These are phyloP conservation scores for Antrodiella citrinella DNA, from an alignment of 768 basidiomycete species.

Conservation along the genomic window DNA sequence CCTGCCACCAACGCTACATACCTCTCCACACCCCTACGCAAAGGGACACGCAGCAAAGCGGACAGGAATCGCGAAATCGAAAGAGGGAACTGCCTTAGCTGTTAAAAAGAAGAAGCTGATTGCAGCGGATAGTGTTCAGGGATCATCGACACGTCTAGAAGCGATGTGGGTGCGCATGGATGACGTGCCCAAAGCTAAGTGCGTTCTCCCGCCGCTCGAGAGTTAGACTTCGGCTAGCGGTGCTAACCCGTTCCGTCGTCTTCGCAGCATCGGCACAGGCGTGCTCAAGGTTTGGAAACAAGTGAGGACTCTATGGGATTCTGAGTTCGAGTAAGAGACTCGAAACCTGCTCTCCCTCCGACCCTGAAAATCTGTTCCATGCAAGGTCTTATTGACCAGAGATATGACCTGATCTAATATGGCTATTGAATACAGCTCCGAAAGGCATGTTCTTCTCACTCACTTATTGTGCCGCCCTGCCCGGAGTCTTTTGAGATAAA, in stretches of 20 bases:
- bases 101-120: conserved; percentile 2
- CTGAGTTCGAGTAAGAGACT: neutral
- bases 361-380: neutral
- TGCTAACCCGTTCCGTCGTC: neutral
- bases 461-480: neutral
- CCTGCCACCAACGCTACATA: neutral
- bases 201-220: conserved; percentile 22
- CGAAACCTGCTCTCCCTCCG: neutral
- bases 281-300: conserved; percentile 68
- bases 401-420: neutral
- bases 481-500: neutral
- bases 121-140: conserved; percentile 3
- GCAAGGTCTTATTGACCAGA: neutral
- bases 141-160: conserved; percentile 9
- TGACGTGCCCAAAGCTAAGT: conserved; percentile 57
- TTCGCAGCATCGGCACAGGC: conserved; percentile 61
- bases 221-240: conserved; percentile 4
- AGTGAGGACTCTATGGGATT: conserved; percentile 39
- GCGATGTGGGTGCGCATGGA: conserved; percentile 46
- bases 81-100: neutral
- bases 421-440: too few relatives aligned
- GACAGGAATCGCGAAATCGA: neutral
- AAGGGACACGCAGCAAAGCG: neutral
- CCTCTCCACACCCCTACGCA: neutral
- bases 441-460: neutral